Conservation (phyloP, 148 eudicot genomes). For the Rhododendron ovatum region DNA sequence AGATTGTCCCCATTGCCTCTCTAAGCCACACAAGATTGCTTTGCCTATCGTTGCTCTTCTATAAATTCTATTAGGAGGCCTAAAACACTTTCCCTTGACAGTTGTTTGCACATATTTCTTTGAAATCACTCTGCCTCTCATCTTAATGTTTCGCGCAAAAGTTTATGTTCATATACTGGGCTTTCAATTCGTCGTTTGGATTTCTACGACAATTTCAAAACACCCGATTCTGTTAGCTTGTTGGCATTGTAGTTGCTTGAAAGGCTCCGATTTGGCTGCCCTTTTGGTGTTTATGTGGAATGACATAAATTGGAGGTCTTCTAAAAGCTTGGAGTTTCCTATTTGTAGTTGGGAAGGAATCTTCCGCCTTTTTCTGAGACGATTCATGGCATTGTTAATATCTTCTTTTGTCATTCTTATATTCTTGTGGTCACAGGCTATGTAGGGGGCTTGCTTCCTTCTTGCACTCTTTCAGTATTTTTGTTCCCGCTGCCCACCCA, state of each 20-base stretch:
- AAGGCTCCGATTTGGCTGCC: not conserved
- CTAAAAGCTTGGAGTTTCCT: not conserved
- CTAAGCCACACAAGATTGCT: not conserved
- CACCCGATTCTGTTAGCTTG: not conserved
- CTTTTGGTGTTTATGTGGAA: not conserved
- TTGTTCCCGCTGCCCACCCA: not conserved
- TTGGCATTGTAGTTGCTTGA: not conserved
- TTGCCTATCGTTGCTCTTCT: too few species aligned
- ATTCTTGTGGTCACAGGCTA: not conserved
- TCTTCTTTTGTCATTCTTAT: not conserved
- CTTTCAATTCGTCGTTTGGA: not conserved
- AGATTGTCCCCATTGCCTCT: not conserved
- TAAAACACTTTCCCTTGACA: not conserved
- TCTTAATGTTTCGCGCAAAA: not conserved
- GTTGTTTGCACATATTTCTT: not conserved
- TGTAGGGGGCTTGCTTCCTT: not conserved
- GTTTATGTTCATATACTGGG: not conserved
- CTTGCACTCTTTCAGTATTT: not conserved
- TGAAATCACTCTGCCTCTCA: not conserved
- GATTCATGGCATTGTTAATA: not conserved
- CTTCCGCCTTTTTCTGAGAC: not conserved
- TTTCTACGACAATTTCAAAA: not conserved
- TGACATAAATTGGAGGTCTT: not conserved
- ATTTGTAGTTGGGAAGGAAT: not conserved
- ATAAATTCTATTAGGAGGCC: not conserved